Evolutionary conservation across 1,139 yeast species (phyloP).

Genomic region (Yamadazyma blattariae): DNA sequence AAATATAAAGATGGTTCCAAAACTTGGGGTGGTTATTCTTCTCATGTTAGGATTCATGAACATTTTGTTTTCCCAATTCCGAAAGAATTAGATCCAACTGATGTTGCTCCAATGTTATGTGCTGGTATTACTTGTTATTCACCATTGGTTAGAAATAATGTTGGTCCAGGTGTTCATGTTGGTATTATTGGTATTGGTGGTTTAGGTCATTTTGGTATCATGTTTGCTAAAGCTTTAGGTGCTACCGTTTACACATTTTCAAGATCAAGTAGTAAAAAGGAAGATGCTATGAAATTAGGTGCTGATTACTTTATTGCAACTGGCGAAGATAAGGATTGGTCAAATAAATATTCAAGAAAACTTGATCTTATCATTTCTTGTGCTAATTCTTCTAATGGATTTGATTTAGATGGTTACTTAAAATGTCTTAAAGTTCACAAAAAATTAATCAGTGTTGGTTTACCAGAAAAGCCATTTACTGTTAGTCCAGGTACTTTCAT

Average conservation of each 20-base stretch:
- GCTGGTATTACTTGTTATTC: conserved; percentile 62
- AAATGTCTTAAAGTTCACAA: conserved; percentile 38
- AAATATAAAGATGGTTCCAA: conserved; percentile 28
- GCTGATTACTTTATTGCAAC: conserved; percentile 36
- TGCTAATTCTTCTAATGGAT: conserved; percentile 37
- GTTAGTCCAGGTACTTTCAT: conserved; percentile 28
- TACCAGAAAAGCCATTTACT: conserved; percentile 31
- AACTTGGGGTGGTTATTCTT: conserved; percentile 59
- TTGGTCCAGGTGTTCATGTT: conserved; percentile 27
- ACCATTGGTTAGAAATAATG: conserved; percentile 41
- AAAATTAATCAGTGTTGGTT: conserved; percentile 51
- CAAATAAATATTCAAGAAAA: conserved; percentile 21
- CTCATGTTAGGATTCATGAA: conserved; percentile 49
- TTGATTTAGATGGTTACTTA: conserved; percentile 25
- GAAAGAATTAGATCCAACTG: conserved; percentile 38
- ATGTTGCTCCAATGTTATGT: conserved; percentile 63
- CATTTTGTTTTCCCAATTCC: conserved; percentile 55
- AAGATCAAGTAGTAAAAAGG: conserved; percentile 29
- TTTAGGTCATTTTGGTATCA: conserved; percentile 38
- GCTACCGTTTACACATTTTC: conserved; percentile 38
- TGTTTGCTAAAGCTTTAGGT: conserved; percentile 37
- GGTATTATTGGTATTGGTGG: conserved; percentile 47
- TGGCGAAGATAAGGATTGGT: conserved; percentile 26
- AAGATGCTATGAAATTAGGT: conserved; percentile 31
- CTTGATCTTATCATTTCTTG: conserved; percentile 48